A percentile compares a stretch with the other conserved stretches of the same genome.
Conservation (phyloP, 495 filamentous ascomycete species). For the Hypoxylon crocopeplum region DNA sequence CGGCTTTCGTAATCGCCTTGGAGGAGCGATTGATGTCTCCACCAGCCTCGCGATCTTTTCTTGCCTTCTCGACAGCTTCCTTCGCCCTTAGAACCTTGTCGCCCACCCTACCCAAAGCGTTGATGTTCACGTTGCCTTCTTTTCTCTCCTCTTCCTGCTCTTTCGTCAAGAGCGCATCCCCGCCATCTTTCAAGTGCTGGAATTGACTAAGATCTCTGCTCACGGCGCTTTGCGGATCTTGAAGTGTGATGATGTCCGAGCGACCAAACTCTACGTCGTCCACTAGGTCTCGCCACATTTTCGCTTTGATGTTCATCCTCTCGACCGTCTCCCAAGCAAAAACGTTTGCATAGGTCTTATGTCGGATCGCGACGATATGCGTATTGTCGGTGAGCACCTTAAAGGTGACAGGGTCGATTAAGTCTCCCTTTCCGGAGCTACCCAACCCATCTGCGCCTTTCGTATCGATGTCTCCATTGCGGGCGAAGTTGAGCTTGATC, state of each 20-base stretch:
- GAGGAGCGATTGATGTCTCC: conserved; percentile 58
- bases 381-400: conserved; percentile 98
- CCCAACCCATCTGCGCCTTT: conserved; percentile 46
- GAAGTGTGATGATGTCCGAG: conserved; percentile 93
- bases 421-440: conserved; percentile 69
- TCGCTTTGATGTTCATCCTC: conserved; percentile 94
- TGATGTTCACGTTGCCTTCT: conserved; percentile 73
- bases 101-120: conserved; percentile 75
- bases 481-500: conserved; percentile 87
- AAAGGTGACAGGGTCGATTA: conserved; percentile 94
- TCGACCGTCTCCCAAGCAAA: conserved; percentile 96
- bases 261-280: conserved; percentile 86
- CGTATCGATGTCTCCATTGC: conserved; percentile 75
- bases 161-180: conserved; percentile 65
- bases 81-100: conserved; percentile 92
- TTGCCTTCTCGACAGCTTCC: conserved; percentile 84
- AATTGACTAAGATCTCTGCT: conserved; percentile 85
- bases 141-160: conserved; percentile 59
- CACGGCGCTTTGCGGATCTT: conserved; percentile 93
- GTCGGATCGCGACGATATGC: conserved; percentile 88
- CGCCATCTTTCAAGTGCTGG: conserved; percentile 87
- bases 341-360: conserved; percentile 82
- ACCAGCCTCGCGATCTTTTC: conserved; percentile 58
- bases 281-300: conserved; percentile 93
- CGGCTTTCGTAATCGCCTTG: conserved; percentile 53